Base-by-base conservation (phyloP, 495 filamentous ascomycete genomes). In the Penicillium diatomitis region DNA sequence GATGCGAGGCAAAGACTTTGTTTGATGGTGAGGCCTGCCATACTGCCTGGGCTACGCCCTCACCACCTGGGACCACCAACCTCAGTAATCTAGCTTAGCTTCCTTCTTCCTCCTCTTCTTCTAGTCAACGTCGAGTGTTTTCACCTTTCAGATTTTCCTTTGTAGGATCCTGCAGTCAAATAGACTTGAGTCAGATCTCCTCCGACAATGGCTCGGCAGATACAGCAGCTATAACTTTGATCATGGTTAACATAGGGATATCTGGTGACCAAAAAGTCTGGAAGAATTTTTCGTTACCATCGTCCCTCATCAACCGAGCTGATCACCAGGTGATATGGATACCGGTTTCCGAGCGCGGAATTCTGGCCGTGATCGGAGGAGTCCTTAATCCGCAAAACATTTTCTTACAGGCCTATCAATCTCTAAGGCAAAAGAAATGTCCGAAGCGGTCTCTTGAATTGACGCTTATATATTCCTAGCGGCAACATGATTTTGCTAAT, bases 311-410 rank as follows among this genome's bases (percentile, higher is more conserved):
- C 3, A 71, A 74, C 2, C 72, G 84, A n/a, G 81, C 78, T 20
- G 75, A 73, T 58, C 73, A 78, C 0, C 83, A 85, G 35, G 51
- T 83, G 3, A 79, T 81, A 4, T 87, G 84, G 84, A 63, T 87
- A 5, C 84, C 84, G 1, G 78, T 83, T 12, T 76, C 80, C 4
- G 55, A 69, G 6, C 64, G 75, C 32, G 84, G 84, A 29, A 73
- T 79, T 30, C 62, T 87, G 2, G 74, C 85, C 3, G 77, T 75
- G n/a, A 65, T 87, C 31, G 84, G 84, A 1, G 84, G 84, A 8
- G 79, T 83, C 11, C 60, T 74, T 8, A 63, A 73, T 51, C 77
- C 79, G 0, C 62, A 67, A 4, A 77, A 63, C 34, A 45, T 55
- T 60, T 38, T 30, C 43, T 32, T 2, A 34, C 43, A 2, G 43